Conservation (phyloP, 2,329 filamentous ascomycete species). For the Pyrenophora tritici-repentis region DNA sequence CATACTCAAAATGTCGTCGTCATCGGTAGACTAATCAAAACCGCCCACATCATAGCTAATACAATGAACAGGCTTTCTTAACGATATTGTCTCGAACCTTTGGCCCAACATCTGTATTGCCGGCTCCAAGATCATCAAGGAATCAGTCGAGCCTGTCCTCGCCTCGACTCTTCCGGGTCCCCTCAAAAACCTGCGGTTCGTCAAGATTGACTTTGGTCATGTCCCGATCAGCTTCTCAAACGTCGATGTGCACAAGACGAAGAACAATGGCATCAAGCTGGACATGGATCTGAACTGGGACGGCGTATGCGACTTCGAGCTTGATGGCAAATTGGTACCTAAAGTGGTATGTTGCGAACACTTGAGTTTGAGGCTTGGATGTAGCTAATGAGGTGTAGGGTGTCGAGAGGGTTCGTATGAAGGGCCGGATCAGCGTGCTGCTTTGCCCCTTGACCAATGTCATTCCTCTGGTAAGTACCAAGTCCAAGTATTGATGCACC, state of each 20-base stretch:
- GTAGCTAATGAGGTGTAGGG: slow-evolving; percentile 40
- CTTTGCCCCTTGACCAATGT: slow-evolving; percentile 54
- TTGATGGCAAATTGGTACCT: slow-evolving; percentile 54
- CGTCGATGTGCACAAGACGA: slow-evolving; percentile 54
- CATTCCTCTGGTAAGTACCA: slow-evolving; percentile 52
- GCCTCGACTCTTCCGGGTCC: slow-evolving; percentile 54
- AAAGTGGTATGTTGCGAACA: slow-evolving; percentile 37
- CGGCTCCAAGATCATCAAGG: slow-evolving; percentile 52
- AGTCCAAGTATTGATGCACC: background rate
- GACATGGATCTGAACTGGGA: slow-evolving; percentile 57
- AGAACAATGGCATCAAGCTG: slow-evolving; percentile 54
- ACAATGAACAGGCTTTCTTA: slow-evolving; percentile 50
- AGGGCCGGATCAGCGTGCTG: slow-evolving; percentile 52
- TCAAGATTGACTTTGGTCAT: slow-evolving; percentile 53
- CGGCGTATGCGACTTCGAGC: slow-evolving; percentile 54
- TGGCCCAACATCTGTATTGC: slow-evolving; percentile 58
- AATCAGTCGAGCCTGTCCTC: slow-evolving; percentile 56
- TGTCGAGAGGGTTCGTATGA: slow-evolving; percentile 53
- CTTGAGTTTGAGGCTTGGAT: background rate
- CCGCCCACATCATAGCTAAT: background rate
- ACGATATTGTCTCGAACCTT: slow-evolving; percentile 55
- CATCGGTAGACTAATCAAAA: too few relatives aligned
- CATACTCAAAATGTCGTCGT: too few relatives aligned
- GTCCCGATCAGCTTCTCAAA: slow-evolving; percentile 50
- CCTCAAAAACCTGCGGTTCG: slow-evolving; percentile 51